Conservation (phyloP, 805 yeast genomes). For the Komagataella phaffii region DNA sequence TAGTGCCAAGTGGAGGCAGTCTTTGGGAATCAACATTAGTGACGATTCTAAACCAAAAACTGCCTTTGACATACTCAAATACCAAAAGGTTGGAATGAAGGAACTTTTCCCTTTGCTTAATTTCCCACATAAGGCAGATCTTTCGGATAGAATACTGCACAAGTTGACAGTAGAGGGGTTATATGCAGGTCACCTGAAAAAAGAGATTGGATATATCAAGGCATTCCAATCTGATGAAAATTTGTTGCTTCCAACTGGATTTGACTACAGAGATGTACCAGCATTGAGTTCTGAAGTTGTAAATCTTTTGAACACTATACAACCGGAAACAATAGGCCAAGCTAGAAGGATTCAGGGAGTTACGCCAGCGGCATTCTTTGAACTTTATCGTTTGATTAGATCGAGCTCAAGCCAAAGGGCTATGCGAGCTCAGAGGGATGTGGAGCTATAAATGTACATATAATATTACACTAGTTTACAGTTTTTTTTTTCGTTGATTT, state of each 20-base stretch:
- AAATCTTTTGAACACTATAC: slow-evolving; percentile 50
- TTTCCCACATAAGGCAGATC: slow-evolving; percentile 4
- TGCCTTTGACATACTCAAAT: slow-evolving; percentile 64
- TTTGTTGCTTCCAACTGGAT: slow-evolving; percentile 52
- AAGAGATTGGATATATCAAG: slow-evolving; percentile 56
- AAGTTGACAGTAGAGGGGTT: slow-evolving; percentile 69
- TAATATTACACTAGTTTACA: background rate
- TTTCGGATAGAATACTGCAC: slow-evolving; percentile 32
- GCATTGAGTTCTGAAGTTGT: slow-evolving; percentile 72
- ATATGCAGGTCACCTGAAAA: slow-evolving; percentile 66
- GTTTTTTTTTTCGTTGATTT: slow-evolving; percentile 4
- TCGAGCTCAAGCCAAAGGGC: background rate
- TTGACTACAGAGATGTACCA: slow-evolving; percentile 43
- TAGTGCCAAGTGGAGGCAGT: slow-evolving; percentile 50
- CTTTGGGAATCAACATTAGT: slow-evolving; percentile 30
- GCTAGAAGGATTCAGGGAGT: slow-evolving; percentile 92
- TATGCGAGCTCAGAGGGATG: background rate
- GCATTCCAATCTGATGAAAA: slow-evolving; percentile 81
- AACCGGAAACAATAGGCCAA: slow-evolving; percentile 88
- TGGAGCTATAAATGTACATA: slow-evolving; percentile 3
- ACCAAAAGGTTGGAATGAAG: slow-evolving; percentile 25
- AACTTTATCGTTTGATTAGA: slow-evolving; percentile 45
- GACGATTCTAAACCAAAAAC: slow-evolving; percentile 37
- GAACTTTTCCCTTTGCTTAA: slow-evolving; percentile 22
- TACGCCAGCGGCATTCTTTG: slow-evolving; percentile 86